Evolutionary conservation across 1,139 yeast species (phyloP), one percentile per base, ranked within the genome.

Genomic region (Nakaseomyces glabratus): DNA sequence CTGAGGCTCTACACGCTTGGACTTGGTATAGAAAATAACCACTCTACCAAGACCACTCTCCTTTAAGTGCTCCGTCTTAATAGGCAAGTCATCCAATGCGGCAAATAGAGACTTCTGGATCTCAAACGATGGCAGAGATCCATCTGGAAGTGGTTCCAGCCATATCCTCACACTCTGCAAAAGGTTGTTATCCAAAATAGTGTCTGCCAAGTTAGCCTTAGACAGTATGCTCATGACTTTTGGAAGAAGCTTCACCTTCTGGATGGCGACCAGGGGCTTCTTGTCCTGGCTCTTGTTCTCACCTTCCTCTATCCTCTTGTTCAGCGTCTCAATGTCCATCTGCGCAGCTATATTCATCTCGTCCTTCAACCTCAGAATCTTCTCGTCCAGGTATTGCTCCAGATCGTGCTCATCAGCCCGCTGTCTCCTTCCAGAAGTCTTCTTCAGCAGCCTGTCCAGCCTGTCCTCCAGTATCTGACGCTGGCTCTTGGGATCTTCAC

Each of bases 121-220:
- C 59, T 88, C 95, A 61, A 82, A 90, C 1, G 95, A 93, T 10
- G 99, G 99, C 63, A 93, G 69, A 6, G 96, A 85, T 30, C 94
- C 95, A 65, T 93, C 98, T 1, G 98, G 98, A 48, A 93, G 69
- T 28, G 99, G 99, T 58, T 93, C 99, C 40, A 93, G 69, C 99
- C 99, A 93, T 57, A 85, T 78, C 49, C 97, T 72, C 24, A 93
- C 90, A 34, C 95, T 93, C 52, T 90, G 96, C 45, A 93, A 68
- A 51, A 93, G 63, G 59, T 93, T 93, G 58, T 90, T 93, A 63
- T 93, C 99, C 51, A 93, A 69, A 37, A 93, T 84, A 11, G 95
- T 82, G 52, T 88, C 95, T 21, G 95, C 85, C 50, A 86, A 67
- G 57, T 80, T 84, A 2, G 88, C 86, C 62, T 86, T 81, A 25